Conservation (phyloP, 352 stramenopile genomes). For the Phytophthora pini region DNA sequence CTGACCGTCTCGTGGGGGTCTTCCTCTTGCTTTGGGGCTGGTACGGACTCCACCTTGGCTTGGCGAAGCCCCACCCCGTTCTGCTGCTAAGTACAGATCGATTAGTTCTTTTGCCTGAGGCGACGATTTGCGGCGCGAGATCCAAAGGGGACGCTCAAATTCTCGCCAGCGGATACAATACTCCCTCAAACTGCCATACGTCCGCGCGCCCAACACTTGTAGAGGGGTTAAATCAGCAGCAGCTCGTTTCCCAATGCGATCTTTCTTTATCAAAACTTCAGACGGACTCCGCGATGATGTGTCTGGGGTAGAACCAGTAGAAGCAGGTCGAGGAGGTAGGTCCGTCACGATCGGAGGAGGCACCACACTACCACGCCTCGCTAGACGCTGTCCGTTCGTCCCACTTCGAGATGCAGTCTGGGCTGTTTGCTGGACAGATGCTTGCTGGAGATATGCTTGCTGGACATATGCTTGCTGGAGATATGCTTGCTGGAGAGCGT, state of each 20-base stretch:
- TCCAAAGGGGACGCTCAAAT: conserved; percentile 36
- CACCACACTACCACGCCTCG: conserved; percentile 3
- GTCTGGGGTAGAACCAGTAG: conserved; percentile 5
- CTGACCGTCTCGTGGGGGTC: conserved; percentile 13
- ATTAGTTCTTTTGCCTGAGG: conserved; percentile 42
- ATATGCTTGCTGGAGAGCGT: conserved; percentile 1
- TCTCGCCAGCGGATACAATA: conserved; percentile 48
- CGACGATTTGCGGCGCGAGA: conserved; percentile 38
- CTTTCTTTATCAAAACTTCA: conserved; percentile 3
- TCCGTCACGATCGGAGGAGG: conserved; percentile 21
- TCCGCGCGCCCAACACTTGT: conserved; percentile 38
- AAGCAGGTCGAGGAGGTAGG: conserved; percentile 7
- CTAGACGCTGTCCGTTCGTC: not conserved
- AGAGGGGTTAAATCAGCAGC: conserved; percentile 32
- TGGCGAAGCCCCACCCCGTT: conserved; percentile 1
- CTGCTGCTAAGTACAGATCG: conserved; percentile 27
- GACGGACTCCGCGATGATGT: conserved; percentile 8
- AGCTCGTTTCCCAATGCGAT: conserved; percentile 34
- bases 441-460: too few relatives aligned
- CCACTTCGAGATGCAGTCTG: too few relatives aligned
- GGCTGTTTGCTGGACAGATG: not conserved
- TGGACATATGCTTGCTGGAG: too few relatives aligned
- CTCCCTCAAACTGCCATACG: conserved; percentile 28
- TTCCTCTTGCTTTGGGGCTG: conserved; percentile 13
- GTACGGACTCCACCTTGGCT: not conserved